Base-by-base conservation (phyloP, 2,329 filamentous ascomycete genomes). In the Nothopassalora personata region DNA sequence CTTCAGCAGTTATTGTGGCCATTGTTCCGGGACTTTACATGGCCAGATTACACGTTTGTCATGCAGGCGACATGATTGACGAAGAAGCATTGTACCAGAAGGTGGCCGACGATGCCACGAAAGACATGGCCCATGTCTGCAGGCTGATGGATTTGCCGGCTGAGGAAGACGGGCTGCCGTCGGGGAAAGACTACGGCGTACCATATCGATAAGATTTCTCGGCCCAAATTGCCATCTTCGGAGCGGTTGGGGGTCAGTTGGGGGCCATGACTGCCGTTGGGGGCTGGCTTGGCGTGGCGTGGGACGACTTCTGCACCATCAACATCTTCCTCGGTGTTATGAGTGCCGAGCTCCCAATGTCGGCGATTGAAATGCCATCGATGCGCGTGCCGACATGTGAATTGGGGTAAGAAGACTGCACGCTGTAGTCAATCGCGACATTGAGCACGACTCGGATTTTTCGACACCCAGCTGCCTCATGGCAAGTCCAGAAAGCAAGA, bases 1-100 rank as follows among this genome's bases (percentile, higher is more conserved):
- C 79, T 33, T 63, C 58, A 47, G 49, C 59, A 15, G 46, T 48
- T 43, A 65, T 58, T 19, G 57, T 50, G 33, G 57, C 48, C 63
- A 63, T 65, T 36, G 23, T 64, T 53, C 31, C 46, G 49, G 46
- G 11, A 15, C 7, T 4, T 51, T n/a, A 19, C 33, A 39, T 39
- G 54, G 28, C 23, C 46, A 36, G 13, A 15, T 2, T 13, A 28
- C 30, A 36, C 39, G 18, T 11, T 36, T 19, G 27, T n/a, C 2
- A 51, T 34, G n/a, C 5, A 15, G 18, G 18, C 50, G 31, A 31
- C 18, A 4, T 33, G n/a, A 39, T 47, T 18, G 52, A 52, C 49
- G 28, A 33, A 34, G 5, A 49, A 10, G 5, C 19, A 10, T 49
- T n/a, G 13, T 18, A 4, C 13, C 39, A 33, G 47, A 33, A 31